A percentile compares a stretch with the other conserved stretches of the same genome.
Evolutionary conservation across 257 asterid species (phyloP).

Genomic region (Verbena officinalis): DNA sequence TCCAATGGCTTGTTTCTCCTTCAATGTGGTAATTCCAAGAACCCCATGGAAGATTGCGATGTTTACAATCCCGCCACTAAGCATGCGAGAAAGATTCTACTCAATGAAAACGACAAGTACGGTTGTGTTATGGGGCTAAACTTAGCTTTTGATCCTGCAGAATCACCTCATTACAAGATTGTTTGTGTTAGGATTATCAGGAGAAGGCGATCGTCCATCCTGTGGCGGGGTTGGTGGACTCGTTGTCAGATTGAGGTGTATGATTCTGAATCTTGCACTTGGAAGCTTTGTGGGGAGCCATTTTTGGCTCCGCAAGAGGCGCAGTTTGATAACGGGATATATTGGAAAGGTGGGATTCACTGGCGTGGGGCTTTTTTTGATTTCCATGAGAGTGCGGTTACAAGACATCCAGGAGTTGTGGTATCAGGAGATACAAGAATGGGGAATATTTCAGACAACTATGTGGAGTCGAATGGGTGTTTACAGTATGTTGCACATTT

Average conservation of each 20-base stretch:
- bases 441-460: neutral
- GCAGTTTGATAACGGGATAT: conserved; percentile 33
- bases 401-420: conserved; percentile 32
- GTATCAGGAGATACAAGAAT: conserved; percentile 4
- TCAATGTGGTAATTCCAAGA: conserved; percentile 16
- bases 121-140: conserved; percentile 32
- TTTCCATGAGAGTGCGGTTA: conserved; percentile 12
- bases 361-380: conserved; percentile 37
- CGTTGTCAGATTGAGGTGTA: conserved; percentile 40
- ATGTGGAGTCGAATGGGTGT: conserved; percentile 28
- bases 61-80: conserved; percentile 45
- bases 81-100: conserved; percentile 30
- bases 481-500: conserved; percentile 33
- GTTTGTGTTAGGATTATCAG: conserved; percentile 29
- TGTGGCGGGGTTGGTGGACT: conserved; percentile 29
- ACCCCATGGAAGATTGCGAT: conserved; percentile 22
- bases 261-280: conserved; percentile 28
- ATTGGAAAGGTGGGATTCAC: conserved; percentile 38
- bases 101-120: neutral
- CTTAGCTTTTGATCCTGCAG: conserved; percentile 34
- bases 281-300: conserved; percentile 34
- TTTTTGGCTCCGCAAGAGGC: conserved; percentile 28
- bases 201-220: conserved; percentile 19
- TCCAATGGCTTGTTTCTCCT: conserved; percentile 47
- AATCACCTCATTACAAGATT: conserved; percentile 37